Evolutionary conservation across 345 rosid genomes (phyloP), one percentile per base, ranked within the genome.

Genomic region (Rhizophora mangle): DNA sequence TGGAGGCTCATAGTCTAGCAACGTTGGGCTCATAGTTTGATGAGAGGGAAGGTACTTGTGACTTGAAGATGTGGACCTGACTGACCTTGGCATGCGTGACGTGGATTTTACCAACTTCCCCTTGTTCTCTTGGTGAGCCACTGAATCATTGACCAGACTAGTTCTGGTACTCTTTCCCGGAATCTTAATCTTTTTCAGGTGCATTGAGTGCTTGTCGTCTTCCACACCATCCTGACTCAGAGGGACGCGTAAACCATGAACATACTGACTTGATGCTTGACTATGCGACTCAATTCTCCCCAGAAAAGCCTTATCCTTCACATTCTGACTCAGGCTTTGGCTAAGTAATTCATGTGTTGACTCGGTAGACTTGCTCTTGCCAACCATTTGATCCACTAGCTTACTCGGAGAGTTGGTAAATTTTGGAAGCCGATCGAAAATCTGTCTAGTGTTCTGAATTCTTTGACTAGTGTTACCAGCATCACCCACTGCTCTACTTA

Each of bases 241-340:
- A 32, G 65, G 60, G 47, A 60, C 24, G 3, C 65, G 57, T 49
- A 60, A 49, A 4, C 66, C 73, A 61, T 60, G 53, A 69, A 69
- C 65, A 49, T 69, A 61, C 13, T 46, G 36, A 43, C 27, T 29
- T 57, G 71, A 32, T 26, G 49, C 36, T 53, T 10, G 60, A 19
- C 57, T 64, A 22, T 18, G 36, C 13, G 16, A 19, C 39, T 11
- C 53, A 20, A 29, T 49, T 65, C 59, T 65, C 24, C 15, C 43
- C 37, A 30, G 26, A 24, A 43, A 13, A 43, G 49, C 49, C 5
- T 16, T 65, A 6, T 43, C 39, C 19, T 65, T 29, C 68, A 63
- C 18, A 37, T 29, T 30, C 30, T 22, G 29, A 20, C 22, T 8
- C n/a, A 21, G 20, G 24, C 22, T 24, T 36, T 21, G 18, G 6